Evolutionary conservation across 1,139 yeast species (phyloP), one percentile per base, ranked within the genome.

Genomic region (Nakaseomyces bracarensis): DNA sequence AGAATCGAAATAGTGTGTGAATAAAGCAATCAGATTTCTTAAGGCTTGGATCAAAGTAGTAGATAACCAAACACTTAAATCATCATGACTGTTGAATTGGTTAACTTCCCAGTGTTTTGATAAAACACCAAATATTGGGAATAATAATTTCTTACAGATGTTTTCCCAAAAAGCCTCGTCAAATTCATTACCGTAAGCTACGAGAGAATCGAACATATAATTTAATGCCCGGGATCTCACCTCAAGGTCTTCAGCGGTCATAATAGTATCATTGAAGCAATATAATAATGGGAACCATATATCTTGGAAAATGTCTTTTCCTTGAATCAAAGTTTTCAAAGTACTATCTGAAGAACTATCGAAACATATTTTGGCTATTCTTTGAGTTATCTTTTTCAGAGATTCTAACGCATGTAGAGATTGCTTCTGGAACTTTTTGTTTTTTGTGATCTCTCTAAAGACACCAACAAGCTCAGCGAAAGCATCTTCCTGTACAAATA

Each of bases 11-110:
- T 83, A 89, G 49, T 80, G 83, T 1, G 89, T 75, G 56, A 89
- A 82, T 46, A 93, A 68, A 0, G 84, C 79, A 51, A 91, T 79
- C 82, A 89, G 76, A 56, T 86, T 85, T 60, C 95, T 77, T 57
- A 93, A 70, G 0, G 97, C 98, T 63, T 93, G 98, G 46, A 93
- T 87, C 63, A 93, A 74, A 0, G 98, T 93, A 0, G 98, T 89
- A 0, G 96, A 86, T 42, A 91, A 68, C 98, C 98, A 93, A 14
- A 93, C 95, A 33, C 95, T 84, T 53, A 87, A 65, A 49, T 83
- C 91, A 59, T 91, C 98, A 49, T 77, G 82, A 39, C 73, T 67
- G 47, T 77, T 79, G 52, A 76, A 72, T 44, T 78, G 75, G 44
- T 75, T 74, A 48, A 83, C 73, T 50, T 79, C 85, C 77, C 95